A percentile compares a stretch with the other conserved stretches of the same genome.
Evolutionary conservation across 495 filamentous ascomycete genomes (phyloP).

Genomic region (Trichocladium uniseriatum): DNA sequence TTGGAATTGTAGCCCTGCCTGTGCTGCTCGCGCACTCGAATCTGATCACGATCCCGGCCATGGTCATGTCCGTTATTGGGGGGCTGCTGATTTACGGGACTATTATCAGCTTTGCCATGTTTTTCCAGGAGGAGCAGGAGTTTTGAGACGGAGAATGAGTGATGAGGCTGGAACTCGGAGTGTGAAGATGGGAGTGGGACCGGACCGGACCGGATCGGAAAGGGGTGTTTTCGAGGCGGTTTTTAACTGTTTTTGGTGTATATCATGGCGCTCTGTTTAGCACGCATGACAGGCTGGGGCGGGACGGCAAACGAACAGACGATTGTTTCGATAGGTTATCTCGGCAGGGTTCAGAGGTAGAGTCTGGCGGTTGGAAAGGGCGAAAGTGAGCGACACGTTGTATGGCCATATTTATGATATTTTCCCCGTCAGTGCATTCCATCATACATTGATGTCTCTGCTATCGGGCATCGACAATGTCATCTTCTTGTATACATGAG

Average conservation of each 20-base stretch:
- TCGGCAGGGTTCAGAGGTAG: neutral
- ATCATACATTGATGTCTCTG: no score
- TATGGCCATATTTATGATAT: no score
- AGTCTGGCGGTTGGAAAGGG: no score
- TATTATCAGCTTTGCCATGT: constrained; percentile 94
- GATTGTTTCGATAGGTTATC: neutral
- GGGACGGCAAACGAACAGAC: neutral
- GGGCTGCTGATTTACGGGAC: constrained; percentile 94
- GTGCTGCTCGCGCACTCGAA: constrained; percentile 75
- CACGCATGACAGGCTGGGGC: neutral
- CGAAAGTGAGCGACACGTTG: no score
- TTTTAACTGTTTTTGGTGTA: neutral
- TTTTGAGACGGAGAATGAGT: constrained; percentile 39
- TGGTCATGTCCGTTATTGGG: constrained; percentile 90
- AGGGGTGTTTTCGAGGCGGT: neutral
- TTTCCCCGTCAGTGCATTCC: no score
- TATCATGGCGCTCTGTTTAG: neutral
- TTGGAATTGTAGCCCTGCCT: constrained; percentile 63
- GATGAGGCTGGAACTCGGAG: neutral
- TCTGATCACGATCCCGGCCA: constrained; percentile 71
- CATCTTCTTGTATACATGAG: no score
- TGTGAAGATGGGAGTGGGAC: neutral
- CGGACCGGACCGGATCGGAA: neutral
- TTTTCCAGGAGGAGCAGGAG: constrained; percentile 94
- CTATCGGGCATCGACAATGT: no score